These are phyloP conservation scores for Leccinum cinnamomeum DNA, from an alignment of 1,284 basidiomycete species.

Conservation along the genomic window DNA sequence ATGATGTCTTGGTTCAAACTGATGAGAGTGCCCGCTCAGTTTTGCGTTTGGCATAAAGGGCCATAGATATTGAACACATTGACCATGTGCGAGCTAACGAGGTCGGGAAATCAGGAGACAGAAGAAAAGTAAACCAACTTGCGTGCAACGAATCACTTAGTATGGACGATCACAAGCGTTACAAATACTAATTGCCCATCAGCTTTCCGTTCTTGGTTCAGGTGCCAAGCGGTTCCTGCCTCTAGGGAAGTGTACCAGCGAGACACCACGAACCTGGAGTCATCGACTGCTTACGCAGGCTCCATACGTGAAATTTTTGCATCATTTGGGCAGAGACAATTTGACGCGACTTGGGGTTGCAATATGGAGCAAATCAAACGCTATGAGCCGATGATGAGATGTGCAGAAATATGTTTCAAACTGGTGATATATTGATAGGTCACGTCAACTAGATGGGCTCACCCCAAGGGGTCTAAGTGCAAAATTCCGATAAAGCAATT, in stretches of 20 bases:
- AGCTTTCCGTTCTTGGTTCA: slow-evolving; percentile 47
- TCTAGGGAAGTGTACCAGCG: slow-evolving; percentile 37
- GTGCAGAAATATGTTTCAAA: slow-evolving; percentile 9
- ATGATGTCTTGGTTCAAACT: no score
- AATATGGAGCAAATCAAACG: background rate
- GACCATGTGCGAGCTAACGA: background rate
- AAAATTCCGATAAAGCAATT: background rate
- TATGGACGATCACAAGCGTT: background rate
- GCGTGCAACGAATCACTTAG: background rate
- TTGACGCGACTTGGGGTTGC: background rate
- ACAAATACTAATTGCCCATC: slow-evolving; percentile 30
- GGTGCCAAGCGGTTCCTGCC: slow-evolving; percentile 37
- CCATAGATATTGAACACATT: background rate
- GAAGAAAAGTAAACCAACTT: background rate
- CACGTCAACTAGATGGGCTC: slow-evolving; percentile 14
- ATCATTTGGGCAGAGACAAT: slow-evolving; percentile 34
- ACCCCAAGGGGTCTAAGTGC: slow-evolving; percentile 10
- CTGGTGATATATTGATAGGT: slow-evolving; percentile 13
- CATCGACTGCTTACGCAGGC: slow-evolving; percentile 34
- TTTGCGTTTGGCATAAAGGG: no score
- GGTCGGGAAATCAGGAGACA: background rate
- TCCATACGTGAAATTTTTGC: slow-evolving; percentile 32
- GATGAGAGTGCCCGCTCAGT: no score
- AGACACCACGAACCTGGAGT: slow-evolving; percentile 29
- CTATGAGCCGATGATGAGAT: background rate